Conservation (phyloP, 345 rosid genomes). For the Populus tremula region DNA sequence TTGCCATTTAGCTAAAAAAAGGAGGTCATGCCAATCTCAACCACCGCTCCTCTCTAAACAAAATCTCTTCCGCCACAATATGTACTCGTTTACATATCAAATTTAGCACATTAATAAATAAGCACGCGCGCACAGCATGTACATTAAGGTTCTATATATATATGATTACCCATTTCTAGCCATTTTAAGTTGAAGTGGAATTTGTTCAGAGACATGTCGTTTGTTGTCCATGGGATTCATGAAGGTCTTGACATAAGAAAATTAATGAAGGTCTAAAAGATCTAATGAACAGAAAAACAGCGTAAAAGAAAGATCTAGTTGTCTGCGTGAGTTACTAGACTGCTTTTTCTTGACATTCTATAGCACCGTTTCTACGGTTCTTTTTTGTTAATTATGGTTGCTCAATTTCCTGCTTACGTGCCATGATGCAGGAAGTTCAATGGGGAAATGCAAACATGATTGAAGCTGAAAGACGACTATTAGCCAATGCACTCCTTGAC, state of each 20-base stretch:
- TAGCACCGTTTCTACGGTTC: background rate
- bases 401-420: background rate
- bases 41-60: too few species aligned
- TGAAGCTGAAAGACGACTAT: constrained; percentile 77
- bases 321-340: background rate
- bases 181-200: too few species aligned
- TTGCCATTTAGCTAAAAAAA: background rate
- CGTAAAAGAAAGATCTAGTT: background rate
- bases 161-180: background rate
- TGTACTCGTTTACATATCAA: too few species aligned
- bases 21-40: too few species aligned
- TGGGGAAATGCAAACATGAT: constrained; percentile 84
- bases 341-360: background rate
- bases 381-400: background rate
- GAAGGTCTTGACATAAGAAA: background rate
- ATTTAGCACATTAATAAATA: too few species aligned
- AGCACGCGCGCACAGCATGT: too few species aligned
- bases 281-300: background rate
- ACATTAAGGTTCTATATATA: too few species aligned
- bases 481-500: constrained; percentile 78
- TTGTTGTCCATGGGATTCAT: background rate
- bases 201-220: background rate
- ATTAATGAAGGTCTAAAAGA: background rate
- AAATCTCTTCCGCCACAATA: too few species aligned
- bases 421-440: constrained; percentile 50